A percentile compares a stretch with the other conserved stretches of the same genome.
These are phyloP conservation scores for Castanopsis chinensis DNA, from an alignment of 306 rosid species.

Conservation along the genomic window DNA sequence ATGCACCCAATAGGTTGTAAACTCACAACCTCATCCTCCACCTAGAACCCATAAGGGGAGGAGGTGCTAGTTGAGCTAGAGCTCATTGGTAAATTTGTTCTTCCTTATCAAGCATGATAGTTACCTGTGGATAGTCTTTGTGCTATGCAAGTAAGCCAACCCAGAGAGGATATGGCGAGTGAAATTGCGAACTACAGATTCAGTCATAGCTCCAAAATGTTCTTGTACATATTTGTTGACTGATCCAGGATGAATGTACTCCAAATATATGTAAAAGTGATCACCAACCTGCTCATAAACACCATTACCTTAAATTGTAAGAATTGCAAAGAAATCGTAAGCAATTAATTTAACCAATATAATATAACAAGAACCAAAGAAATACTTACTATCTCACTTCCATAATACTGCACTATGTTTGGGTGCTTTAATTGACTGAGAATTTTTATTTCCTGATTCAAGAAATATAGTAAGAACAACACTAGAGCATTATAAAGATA, in stretches of 20 bases:
- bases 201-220: constrained; percentile 92
- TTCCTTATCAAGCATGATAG: background rate
- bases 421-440: constrained; percentile 73
- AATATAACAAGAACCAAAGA: constrained; percentile 18
- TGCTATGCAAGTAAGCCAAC: constrained; percentile 88
- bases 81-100: background rate
- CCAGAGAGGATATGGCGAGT: constrained; percentile 96
- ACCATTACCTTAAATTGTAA: background rate
- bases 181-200: constrained; percentile 81
- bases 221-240: constrained; percentile 87
- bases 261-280: constrained; percentile 81
- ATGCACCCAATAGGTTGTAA: too few relatives aligned
- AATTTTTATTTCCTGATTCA: constrained; percentile 79
- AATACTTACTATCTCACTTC: constrained; percentile 75
- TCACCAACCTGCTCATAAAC: constrained; percentile 56
- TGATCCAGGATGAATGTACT: constrained; percentile 93
- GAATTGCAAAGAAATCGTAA: background rate
- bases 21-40: too few relatives aligned
- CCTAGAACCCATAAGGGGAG: too few relatives aligned
- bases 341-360: constrained; percentile 3
- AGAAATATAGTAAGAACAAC: constrained; percentile 22
- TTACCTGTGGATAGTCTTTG: constrained; percentile 87
- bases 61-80: background rate
- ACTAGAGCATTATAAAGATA: constrained; percentile 9
- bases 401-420: constrained; percentile 86